These are phyloP conservation scores for Pichia sp. DNA, from an alignment of 1,139 yeast species.

Conservation along the genomic window DNA sequence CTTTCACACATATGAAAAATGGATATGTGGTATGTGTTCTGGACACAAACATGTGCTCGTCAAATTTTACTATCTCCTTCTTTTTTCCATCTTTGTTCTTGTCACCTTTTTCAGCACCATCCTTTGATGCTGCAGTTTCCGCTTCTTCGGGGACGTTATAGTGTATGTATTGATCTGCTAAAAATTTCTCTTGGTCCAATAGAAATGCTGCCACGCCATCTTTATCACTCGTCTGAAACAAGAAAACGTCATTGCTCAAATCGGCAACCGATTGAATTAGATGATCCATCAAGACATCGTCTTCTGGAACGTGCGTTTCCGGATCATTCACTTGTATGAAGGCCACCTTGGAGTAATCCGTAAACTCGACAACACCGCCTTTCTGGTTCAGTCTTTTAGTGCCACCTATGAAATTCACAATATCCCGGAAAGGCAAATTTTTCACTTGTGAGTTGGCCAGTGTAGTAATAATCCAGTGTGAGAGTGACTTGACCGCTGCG, in stretches of 20 bases:
- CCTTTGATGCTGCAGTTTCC: conserved; percentile 3
- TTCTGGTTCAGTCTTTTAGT: conserved; percentile 29
- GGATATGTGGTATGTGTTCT: conserved; percentile 54
- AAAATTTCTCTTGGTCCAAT: conserved; percentile 36
- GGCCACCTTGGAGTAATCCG: conserved; percentile 37
- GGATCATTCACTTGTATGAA: conserved; percentile 52
- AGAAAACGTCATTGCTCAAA: conserved; percentile 45
- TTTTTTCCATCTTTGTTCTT: background rate
- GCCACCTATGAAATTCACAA: conserved; percentile 35
- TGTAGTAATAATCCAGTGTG: conserved; percentile 33
- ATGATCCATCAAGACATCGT: conserved; percentile 51
- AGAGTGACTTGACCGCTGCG: conserved; percentile 21
- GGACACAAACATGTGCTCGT: conserved; percentile 41
- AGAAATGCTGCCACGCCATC: conserved; percentile 35
- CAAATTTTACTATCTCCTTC: conserved; percentile 20
- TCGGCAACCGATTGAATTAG: conserved; percentile 51
- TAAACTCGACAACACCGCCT: conserved; percentile 17
- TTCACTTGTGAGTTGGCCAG: conserved; percentile 30
- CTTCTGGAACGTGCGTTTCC: conserved; percentile 48
- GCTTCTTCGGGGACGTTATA: conserved; percentile 1
- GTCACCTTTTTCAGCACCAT: background rate
- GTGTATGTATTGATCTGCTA: conserved; percentile 34
- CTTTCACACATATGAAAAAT: conserved; percentile 51
- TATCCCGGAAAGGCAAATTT: conserved; percentile 32
- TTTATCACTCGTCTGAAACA: conserved; percentile 44